Evolutionary conservation across 495 filamentous ascomycete species (phyloP).

Genomic region (Penicillium chermesinum): DNA sequence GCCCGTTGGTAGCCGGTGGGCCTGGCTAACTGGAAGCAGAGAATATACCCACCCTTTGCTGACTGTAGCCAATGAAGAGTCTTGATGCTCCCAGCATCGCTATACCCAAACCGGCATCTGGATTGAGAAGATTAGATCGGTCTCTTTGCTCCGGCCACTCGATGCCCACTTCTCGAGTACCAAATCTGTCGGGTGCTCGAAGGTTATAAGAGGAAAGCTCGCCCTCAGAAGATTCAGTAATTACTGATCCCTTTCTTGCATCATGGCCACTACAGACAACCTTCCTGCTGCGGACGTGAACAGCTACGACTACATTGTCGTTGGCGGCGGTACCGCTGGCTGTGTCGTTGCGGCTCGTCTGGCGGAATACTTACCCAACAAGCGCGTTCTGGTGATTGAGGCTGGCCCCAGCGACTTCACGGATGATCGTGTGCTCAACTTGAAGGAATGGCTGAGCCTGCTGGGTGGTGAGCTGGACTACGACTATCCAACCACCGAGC

Average conservation of each 20-base stretch:
- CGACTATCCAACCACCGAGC: constrained; percentile 80
- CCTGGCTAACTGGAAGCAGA: too few relatives aligned
- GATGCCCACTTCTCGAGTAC: neutral
- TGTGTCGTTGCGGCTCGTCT: constrained; percentile 75
- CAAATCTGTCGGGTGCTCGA: neutral
- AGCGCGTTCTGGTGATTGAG: constrained; percentile 60
- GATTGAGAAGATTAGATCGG: neutral
- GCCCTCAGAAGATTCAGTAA: neutral
- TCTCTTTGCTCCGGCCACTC: neutral
- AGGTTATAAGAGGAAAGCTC: neutral
- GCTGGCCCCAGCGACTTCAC: constrained; percentile 58
- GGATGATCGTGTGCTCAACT: constrained; percentile 65
- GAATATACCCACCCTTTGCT: neutral
- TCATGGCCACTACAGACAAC: constrained; percentile 56
- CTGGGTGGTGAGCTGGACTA: constrained; percentile 80
- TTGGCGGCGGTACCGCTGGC: constrained; percentile 83
- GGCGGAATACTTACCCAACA: constrained; percentile 61
- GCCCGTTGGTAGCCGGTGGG: neutral
- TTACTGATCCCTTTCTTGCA: constrained; percentile 6
- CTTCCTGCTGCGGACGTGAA: constrained; percentile 54
- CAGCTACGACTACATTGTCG: constrained; percentile 79
- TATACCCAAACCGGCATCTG: neutral
- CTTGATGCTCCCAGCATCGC: neutral
- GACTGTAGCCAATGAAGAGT: neutral
- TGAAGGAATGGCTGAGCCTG: constrained; percentile 74